A percentile compares a stretch with the other conserved stretches of the same genome.
Conservation (phyloP, 2,329 filamentous ascomycete genomes). For the Amylocarpus encephaloides region DNA sequence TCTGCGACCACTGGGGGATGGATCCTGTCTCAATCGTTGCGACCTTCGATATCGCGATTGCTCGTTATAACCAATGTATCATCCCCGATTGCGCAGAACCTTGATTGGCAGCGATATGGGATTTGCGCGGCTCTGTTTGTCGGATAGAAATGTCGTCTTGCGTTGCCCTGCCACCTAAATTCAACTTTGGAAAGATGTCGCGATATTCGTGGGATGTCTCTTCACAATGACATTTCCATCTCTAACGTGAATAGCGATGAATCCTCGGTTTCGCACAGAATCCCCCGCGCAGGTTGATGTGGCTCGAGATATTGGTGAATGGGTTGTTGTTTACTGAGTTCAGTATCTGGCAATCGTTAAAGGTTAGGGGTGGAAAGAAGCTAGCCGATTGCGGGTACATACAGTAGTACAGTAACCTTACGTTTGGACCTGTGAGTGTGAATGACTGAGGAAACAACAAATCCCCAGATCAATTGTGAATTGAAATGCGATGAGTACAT, state of each 20-base stretch:
- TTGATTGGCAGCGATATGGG: background rate
- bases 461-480: too few species aligned
- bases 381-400: too few species aligned
- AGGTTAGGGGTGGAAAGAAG: too few species aligned
- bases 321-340: background rate
- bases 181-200: slow-evolving; percentile 3
- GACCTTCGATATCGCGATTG: background rate
- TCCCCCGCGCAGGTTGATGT: slow-evolving; percentile 1
- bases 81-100: background rate
- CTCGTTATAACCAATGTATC: background rate
- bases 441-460: too few species aligned
- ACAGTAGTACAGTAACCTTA: too few species aligned
- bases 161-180: slow-evolving; percentile 25
- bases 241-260: slow-evolving; percentile 7
- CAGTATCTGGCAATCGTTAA: too few species aligned
- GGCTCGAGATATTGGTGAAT: slow-evolving; percentile 9
- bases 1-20: background rate
- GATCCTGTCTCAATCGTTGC: background rate
- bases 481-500: too few species aligned
- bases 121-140: slow-evolving; percentile 2
- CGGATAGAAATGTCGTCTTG: slow-evolving; percentile 8
- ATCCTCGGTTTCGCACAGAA: slow-evolving; percentile 9
- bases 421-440: too few species aligned
- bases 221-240: slow-evolving; percentile 15
- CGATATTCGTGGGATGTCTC: slow-evolving; percentile 7